Percentiles rank a stretch among this genome's conserved stretches.
Conservation (phyloP, 2,329 filamentous ascomycete species). For the Fonsecaea multimorphosa region DNA sequence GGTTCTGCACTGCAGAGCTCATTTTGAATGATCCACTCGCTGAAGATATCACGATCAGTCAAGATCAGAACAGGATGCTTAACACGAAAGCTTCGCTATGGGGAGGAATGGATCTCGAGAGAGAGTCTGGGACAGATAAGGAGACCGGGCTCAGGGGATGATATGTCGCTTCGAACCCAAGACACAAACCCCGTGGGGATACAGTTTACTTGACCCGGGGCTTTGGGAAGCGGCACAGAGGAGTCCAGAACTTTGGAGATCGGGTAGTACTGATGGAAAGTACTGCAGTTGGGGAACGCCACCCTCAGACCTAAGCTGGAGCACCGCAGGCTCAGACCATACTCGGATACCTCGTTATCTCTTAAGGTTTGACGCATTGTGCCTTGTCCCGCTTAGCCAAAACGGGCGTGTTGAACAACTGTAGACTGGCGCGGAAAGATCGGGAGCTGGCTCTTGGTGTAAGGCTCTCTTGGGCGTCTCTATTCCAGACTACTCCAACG, state of each 20-base stretch:
- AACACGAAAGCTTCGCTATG: neutral
- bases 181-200: constrained; percentile 10
- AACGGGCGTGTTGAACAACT: neutral
- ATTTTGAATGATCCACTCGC: neutral
- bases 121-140: neutral
- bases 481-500: constrained; percentile 4
- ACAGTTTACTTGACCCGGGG: constrained; percentile 4
- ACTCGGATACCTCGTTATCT: neutral
- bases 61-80: neutral
- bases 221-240: neutral
- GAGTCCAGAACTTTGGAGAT: constrained; percentile 11
- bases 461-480: neutral
- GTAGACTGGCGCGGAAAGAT: constrained; percentile 12
- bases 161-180: constrained; percentile 4
- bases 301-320: neutral
- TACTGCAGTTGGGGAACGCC: neutral
- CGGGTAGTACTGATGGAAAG: neutral
- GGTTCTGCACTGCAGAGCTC: neutral
- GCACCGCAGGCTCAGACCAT: neutral
- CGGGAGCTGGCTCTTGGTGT: neutral
- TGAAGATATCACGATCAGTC: neutral
- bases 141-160: neutral
- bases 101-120: neutral
- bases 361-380: neutral
- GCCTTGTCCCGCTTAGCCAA: neutral